Evolutionary conservation across 2,329 filamentous ascomycete species (phyloP), one percentile per base, ranked within the genome.

Genomic region (Curvularia verruculosa): DNA sequence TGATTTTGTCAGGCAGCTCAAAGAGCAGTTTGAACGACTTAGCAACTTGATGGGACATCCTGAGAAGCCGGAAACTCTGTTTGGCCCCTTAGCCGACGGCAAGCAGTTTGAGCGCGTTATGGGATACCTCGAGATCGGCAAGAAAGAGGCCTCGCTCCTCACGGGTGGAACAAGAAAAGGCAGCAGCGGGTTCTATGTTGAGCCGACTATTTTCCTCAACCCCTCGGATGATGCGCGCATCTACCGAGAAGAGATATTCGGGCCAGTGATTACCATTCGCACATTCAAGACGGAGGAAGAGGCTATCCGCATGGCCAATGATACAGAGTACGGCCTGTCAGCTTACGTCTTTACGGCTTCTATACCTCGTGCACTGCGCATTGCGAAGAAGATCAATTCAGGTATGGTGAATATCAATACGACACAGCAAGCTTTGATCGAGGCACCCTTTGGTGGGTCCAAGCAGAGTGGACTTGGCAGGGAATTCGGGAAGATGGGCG

Each of bases 211-310:
- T 41, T 74, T 75, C 57, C 53, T 71, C 3, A 70, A 74, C 23
- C 66, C 66, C 2, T 59, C 60, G 29, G 37, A 55, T n/a, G 70
- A 67, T 59, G 64, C 64, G 1, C 50, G 57, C 15, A 71, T 74
- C 31, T 74, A 70, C 43, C 52, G 59, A 18, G 67, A 75, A 34
- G 71, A 75, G 59, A 71, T 75, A n/a, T 75, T 74, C 28, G 70
- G 71, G 1, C 72, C 71, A 2, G 68, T 75, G 7, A 45, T 70
- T 12, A 64, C 58, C 5, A 66, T 75, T 18, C 59, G 61, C 31
- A 73, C 70, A 15, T 76, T 76, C 60, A 67, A 69, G 56, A 71
- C 68, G 5, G 73, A 75, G 50, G 70, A 72, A 31, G 74, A 75
- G 47, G 72, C 62, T 0, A 60, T 75, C 34, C 48, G 60, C 40